phyloP scores from a whole-genome alignment of 495 filamentous ascomycete species.

The Trichoderma virens region DNA sequence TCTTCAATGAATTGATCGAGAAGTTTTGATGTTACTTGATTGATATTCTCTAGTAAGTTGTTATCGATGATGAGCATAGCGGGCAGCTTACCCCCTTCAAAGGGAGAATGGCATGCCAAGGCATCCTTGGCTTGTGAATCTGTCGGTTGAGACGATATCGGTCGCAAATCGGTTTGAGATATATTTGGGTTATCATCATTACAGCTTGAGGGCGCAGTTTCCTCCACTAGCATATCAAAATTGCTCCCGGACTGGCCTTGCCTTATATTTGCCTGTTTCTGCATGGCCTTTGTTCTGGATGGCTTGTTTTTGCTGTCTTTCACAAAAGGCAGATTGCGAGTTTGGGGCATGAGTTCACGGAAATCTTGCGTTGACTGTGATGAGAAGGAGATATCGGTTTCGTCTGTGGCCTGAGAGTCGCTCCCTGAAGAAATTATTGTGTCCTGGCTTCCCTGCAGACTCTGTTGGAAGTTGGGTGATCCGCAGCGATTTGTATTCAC shows the following conservation, averaged over 20 bases:
- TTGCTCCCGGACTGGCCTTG: background rate
- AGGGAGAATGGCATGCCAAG: background rate
- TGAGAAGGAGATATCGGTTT: background rate
- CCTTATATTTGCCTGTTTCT: background rate
- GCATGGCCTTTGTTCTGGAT: background rate
- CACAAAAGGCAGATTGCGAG: constrained; percentile 4
- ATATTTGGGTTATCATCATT: background rate
- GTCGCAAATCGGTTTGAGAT: background rate
- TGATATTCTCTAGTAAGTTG: background rate
- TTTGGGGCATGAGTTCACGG: background rate
- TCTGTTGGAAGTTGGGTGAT: background rate
- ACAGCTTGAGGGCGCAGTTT: too few species aligned
- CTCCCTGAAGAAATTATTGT: background rate
- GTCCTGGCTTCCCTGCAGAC: background rate
- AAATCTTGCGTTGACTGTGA: background rate
- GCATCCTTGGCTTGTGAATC: background rate
- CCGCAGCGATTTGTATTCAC: background rate
- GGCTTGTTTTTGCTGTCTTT: background rate
- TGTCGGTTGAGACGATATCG: background rate
- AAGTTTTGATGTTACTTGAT: background rate
- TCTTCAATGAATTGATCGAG: constrained; percentile 2
- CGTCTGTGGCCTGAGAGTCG: background rate
- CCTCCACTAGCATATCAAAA: too few species aligned
- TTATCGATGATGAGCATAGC: constrained; percentile 2
- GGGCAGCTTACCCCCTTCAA: background rate